phyloP scores from a whole-genome alignment of 2,329 filamentous ascomycete species.

The Xylaria sp. region DNA sequence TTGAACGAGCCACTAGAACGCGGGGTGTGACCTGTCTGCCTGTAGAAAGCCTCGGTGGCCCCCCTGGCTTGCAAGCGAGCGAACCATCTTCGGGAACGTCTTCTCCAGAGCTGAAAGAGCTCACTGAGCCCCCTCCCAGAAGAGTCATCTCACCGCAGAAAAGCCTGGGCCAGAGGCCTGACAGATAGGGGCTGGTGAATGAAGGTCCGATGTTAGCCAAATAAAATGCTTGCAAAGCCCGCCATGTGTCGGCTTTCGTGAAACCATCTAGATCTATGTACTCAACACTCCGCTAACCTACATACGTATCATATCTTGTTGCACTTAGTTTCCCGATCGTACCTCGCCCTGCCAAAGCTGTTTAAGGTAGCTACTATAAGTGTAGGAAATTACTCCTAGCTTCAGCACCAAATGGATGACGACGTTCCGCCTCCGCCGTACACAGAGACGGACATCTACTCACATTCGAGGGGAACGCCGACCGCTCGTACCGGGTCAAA shows the following conservation, averaged over 20 bases:
- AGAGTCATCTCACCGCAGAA: background rate
- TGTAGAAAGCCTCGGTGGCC: slow-evolving; percentile 13
- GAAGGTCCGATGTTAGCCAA: slow-evolving; percentile 6
- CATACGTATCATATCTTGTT: background rate
- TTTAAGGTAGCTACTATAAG: background rate
- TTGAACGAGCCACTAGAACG: slow-evolving; percentile 4
- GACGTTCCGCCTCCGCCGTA: slow-evolving; percentile 59
- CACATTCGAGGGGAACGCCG: slow-evolving; percentile 41
- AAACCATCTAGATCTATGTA: background rate
- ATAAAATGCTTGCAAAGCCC: slow-evolving; percentile 13
- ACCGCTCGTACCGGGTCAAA: slow-evolving; percentile 28
- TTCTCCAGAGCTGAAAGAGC: slow-evolving; percentile 11
- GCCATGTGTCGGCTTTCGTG: slow-evolving; percentile 4
- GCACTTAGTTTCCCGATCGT: background rate
- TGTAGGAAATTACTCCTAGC: too few relatives aligned
- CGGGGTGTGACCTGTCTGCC: slow-evolving; percentile 17
- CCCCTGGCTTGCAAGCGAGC: slow-evolving; percentile 13
- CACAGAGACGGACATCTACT: slow-evolving; percentile 60
- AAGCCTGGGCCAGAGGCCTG: background rate
- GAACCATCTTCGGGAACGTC: slow-evolving; percentile 18
- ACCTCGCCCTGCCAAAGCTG: background rate
- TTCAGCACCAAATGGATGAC: slow-evolving; percentile 33
- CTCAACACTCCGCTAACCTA: background rate
- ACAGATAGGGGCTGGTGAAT: slow-evolving; percentile 4
- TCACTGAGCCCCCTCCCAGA: background rate